phyloP scores from a whole-genome alignment of 2,329 filamentous ascomycete species.

The Bipolaris victoriae region DNA sequence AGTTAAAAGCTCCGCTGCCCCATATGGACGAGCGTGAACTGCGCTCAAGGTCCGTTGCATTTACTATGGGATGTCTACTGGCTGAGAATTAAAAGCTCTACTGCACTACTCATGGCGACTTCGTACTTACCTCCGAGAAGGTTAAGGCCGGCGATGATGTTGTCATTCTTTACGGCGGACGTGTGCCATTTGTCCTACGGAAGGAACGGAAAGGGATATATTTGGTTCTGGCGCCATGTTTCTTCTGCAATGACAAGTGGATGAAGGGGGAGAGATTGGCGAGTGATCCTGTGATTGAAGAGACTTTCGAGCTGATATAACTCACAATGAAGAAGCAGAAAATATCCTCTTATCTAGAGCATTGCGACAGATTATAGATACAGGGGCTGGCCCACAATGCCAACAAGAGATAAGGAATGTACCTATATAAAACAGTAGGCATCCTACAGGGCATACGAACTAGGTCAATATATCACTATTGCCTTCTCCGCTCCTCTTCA shows the following conservation, averaged over 20 bases:
- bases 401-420: too few species aligned
- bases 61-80: background rate
- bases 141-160: background rate
- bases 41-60: background rate
- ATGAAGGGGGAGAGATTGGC: background rate
- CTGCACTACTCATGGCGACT: background rate
- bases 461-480: background rate
- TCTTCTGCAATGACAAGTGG: background rate
- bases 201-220: background rate
- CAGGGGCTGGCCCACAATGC: background rate
- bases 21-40: background rate
- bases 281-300: background rate
- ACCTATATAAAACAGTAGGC: too few species aligned
- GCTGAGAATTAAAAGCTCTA: background rate
- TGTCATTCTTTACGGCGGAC: background rate
- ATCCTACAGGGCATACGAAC: too few species aligned
- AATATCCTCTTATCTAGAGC: background rate
- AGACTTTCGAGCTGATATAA: background rate
- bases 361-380: background rate
- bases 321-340: background rate
- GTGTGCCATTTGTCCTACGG: conserved; percentile 1
- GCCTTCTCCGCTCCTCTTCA: background rate
- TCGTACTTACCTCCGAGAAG: background rate
- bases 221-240: background rate
- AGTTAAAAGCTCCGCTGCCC: background rate